phyloP scores from a whole-genome alignment of 2,329 filamentous ascomycete genomes.

The Cordyceps javanica region DNA sequence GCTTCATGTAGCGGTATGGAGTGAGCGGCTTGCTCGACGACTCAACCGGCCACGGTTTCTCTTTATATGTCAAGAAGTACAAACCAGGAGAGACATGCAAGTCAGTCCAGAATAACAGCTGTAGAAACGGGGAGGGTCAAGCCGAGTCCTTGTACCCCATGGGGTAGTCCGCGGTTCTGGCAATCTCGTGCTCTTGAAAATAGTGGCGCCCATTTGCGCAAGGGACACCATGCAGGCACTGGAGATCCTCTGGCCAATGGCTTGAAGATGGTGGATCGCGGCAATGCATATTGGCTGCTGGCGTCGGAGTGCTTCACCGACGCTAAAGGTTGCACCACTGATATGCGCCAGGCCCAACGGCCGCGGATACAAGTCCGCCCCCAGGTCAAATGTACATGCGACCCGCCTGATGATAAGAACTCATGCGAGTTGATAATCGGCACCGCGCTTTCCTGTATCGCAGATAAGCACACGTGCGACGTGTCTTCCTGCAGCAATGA shows the following conservation, averaged over 20 bases:
- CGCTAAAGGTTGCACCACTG: neutral
- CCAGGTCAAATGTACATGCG: too few species aligned
- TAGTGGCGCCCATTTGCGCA: neutral
- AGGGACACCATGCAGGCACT: neutral
- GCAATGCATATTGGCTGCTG: neutral
- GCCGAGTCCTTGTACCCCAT: neutral
- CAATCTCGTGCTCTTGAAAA: neutral
- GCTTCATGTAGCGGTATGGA: neutral
- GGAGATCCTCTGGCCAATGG: neutral
- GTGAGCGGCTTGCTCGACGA: neutral
- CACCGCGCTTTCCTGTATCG: too few species aligned
- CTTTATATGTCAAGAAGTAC: neutral
- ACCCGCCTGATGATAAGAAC: too few species aligned
- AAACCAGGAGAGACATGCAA: too few species aligned
- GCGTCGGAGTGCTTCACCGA: conserved; percentile 13
- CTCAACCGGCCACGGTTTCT: neutral
- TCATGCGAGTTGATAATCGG: too few species aligned
- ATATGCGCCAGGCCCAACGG: neutral
- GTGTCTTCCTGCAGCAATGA: too few species aligned
- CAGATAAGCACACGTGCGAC: too few species aligned
- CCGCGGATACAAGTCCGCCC: neutral
- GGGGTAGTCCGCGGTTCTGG: neutral
- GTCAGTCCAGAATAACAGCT: too few species aligned
- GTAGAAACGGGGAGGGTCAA: neutral
- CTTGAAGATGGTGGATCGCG: neutral